Percentiles rank a stretch among this genome's conserved stretches.
phyloP scores from a whole-genome alignment of 2,329 filamentous ascomycete species.

The Pseudopyrenochaeta lycopersici region DNA sequence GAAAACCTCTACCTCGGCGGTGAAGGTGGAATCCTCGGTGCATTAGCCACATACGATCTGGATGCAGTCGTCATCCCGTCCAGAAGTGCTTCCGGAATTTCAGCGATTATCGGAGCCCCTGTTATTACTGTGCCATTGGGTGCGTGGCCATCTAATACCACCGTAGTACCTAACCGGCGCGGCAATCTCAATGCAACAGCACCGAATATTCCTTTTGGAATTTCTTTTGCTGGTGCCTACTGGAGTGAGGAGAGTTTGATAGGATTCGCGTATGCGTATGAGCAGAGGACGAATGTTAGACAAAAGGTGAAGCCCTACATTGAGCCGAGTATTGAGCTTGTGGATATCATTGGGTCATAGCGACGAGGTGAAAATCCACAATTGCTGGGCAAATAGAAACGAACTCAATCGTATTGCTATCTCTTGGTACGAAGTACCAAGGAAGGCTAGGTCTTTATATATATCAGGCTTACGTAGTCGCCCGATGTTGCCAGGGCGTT shows the following conservation, averaged over 20 bases:
- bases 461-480: no score
- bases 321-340: slow-evolving; percentile 58
- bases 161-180: slow-evolving; percentile 55
- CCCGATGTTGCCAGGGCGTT: no score
- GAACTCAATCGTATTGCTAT: no score
- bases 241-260: slow-evolving; percentile 71
- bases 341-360: slow-evolving; percentile 49
- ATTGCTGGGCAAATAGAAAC: no score
- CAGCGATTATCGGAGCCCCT: slow-evolving; percentile 67
- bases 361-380: background rate
- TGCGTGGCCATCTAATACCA: slow-evolving; percentile 59
- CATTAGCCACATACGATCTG: slow-evolving; percentile 64
- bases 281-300: slow-evolving; percentile 66
- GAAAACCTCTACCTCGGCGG: slow-evolving; percentile 63
- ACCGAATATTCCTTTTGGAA: slow-evolving; percentile 68
- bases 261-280: slow-evolving; percentile 73
- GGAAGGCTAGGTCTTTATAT: no score
- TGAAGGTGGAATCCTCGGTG: slow-evolving; percentile 68
- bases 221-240: slow-evolving; percentile 68
- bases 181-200: slow-evolving; percentile 63
- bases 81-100: slow-evolving; percentile 55
- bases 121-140: slow-evolving; percentile 72
- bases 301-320: slow-evolving; percentile 59
- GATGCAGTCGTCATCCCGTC: slow-evolving; percentile 71
- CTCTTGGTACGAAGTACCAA: no score